A percentile compares a stretch with the other conserved stretches of the same genome.
phyloP scores from a whole-genome alignment of 306 rosid genomes.

The Vigna trinervia region DNA sequence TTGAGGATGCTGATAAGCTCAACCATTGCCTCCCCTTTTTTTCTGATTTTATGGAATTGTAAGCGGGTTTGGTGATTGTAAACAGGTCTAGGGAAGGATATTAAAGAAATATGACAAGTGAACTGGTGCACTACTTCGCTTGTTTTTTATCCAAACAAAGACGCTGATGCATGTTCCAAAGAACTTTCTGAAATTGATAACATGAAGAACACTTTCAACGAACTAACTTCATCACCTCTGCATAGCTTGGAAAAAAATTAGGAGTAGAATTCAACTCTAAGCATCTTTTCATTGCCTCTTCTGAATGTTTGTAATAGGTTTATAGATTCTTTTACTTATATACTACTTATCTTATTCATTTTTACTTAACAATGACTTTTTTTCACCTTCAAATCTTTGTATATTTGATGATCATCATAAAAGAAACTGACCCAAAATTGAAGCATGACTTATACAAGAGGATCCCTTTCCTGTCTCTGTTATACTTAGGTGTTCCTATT shows the following conservation, averaged over 20 bases:
- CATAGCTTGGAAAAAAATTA: no score
- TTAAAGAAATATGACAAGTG: slow-evolving; percentile 86
- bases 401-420: background rate
- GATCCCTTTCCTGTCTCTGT: background rate
- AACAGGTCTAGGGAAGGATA: slow-evolving; percentile 77
- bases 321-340: no score
- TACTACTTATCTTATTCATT: no score
- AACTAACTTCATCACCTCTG: no score
- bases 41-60: background rate
- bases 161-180: slow-evolving; percentile 51
- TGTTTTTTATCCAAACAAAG: slow-evolving; percentile 62
- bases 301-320: slow-evolving; percentile 30
- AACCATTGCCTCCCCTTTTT: no score
- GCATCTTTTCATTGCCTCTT: slow-evolving; percentile 77
- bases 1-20: no score
- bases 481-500: no score
- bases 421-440: background rate
- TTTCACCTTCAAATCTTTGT: no score
- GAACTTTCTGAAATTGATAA: slow-evolving; percentile 74
- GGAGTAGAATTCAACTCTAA: slow-evolving; percentile 69
- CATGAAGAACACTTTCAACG: slow-evolving; percentile 39
- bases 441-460: background rate
- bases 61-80: slow-evolving; percentile 17
- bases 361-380: no score
- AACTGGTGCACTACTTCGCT: slow-evolving; percentile 64